Conservation (phyloP, 371 early-diverging fungal genomes). For the Mucor saturninus region DNA sequence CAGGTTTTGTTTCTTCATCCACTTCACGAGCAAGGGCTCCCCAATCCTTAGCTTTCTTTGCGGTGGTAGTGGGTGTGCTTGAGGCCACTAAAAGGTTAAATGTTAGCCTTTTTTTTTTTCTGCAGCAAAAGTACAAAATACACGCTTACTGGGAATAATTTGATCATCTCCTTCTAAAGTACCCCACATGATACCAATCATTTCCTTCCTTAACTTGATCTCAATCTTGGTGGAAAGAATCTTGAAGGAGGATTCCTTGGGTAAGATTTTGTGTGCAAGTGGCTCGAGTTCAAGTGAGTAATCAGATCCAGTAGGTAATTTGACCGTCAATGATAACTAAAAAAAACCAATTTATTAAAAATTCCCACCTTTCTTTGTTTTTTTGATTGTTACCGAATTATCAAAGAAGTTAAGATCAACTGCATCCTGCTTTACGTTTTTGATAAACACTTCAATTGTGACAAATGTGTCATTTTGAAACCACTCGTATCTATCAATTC, state of each 20-base stretch:
- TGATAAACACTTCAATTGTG: slow-evolving; percentile 87
- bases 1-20: slow-evolving; percentile 74
- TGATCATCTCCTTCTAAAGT: slow-evolving; percentile 72
- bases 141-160: slow-evolving; percentile 32
- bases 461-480: slow-evolving; percentile 93
- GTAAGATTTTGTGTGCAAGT: slow-evolving; percentile 75
- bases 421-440: slow-evolving; percentile 75
- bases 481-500: slow-evolving; percentile 86
- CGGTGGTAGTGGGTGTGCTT: slow-evolving; percentile 29
- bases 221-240: slow-evolving; percentile 93
- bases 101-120: neutral
- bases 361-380: neutral
- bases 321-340: slow-evolving; percentile 76
- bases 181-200: slow-evolving; percentile 77
- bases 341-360: neutral
- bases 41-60: slow-evolving; percentile 78
- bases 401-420: slow-evolving; percentile 70
- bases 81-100: slow-evolving; percentile 23
- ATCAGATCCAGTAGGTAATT: slow-evolving; percentile 78
- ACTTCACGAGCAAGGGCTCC: slow-evolving; percentile 70
- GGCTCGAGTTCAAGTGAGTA: slow-evolving; percentile 86
- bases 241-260: slow-evolving; percentile 69
- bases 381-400: slow-evolving; percentile 47
- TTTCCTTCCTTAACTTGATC: slow-evolving; percentile 84
- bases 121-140: neutral